Evolutionary conservation across 306 rosid species (phyloP), one percentile per base, ranked within the genome.

Genomic region (Lathyrus tuberosus): DNA sequence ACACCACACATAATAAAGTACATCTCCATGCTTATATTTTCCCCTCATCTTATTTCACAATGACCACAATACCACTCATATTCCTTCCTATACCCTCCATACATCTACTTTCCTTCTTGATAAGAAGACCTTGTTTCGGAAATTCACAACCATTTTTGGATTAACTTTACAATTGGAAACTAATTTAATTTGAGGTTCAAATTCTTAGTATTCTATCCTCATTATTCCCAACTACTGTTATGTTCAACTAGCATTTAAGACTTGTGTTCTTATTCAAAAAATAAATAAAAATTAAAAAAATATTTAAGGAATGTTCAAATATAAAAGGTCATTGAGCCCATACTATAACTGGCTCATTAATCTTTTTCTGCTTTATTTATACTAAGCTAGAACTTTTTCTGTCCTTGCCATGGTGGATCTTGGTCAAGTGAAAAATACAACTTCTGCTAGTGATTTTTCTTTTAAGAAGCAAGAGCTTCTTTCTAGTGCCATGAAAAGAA

Each of bases 401-500:
- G 74, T 67, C 68, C 67, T 83, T 83, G 77, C 77, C 71, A 84
- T 85, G 91, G 86, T 76, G 73, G 94, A 88, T 83, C 71, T 63
- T 82, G 78, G 73, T 20, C 84, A 63, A 79, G 79, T 79, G 56
- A 70, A 78, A 70, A 74, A 75, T 24, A 69, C 78, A 64, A 62
- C 79, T 44, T 53, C 74, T 79, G 76, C 82, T 57, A 42, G 67
- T 74, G 84, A 82, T 84, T 80, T 90, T 82, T 84, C 84, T 68
- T 53, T 82, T 62, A 87, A 80, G 83, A 88, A 85, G 90, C 88
- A 87, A 71, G 97, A 86, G 73, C 95, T 88, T 82, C 92, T 84
- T 70, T 87, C 97, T 60, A 67, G 91, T 71, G 95, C 96, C 77
- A 75, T 87, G 86, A 86, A 86, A 83, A 86, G 99, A 84, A 91